phyloP scores from a whole-genome alignment of 345 rosid genomes.

The Eucalyptus sideroxylon region DNA sequence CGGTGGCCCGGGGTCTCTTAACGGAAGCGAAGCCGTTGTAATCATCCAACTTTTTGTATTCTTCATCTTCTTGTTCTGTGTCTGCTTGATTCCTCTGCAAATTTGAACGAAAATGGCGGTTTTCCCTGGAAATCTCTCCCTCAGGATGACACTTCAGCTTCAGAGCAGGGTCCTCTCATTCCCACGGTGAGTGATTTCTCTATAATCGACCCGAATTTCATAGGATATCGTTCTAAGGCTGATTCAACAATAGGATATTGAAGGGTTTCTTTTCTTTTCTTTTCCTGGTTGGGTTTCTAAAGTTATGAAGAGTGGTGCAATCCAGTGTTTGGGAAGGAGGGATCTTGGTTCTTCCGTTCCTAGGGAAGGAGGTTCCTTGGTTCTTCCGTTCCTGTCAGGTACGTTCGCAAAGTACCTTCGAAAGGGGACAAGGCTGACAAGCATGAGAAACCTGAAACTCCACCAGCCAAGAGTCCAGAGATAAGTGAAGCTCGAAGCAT shows the following conservation, averaged over 20 bases:
- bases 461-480: constrained; percentile 8
- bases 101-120: constrained; percentile 12
- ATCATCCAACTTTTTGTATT: neutral
- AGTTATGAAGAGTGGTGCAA: constrained; percentile 12
- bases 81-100: neutral
- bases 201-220: neutral
- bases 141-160: constrained; percentile 18
- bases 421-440: neutral
- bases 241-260: neutral
- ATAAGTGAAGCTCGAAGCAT: neutral
- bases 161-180: constrained; percentile 14
- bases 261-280: no score
- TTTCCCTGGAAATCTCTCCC: constrained; percentile 19
- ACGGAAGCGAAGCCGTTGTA: neutral
- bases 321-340: constrained; percentile 28
- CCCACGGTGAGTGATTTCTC: constrained; percentile 17
- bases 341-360: constrained; percentile 37
- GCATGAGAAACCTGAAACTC: neutral
- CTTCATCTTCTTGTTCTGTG: neutral
- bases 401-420: constrained; percentile 37
- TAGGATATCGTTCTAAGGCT: neutral
- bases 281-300: neutral
- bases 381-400: constrained; percentile 38
- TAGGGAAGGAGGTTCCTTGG: constrained; percentile 26
- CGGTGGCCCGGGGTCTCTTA: neutral